These are phyloP conservation scores for Aspergillus tubingensis DNA, from an alignment of 2,329 filamentous ascomycete genomes.

Conservation along the genomic window DNA sequence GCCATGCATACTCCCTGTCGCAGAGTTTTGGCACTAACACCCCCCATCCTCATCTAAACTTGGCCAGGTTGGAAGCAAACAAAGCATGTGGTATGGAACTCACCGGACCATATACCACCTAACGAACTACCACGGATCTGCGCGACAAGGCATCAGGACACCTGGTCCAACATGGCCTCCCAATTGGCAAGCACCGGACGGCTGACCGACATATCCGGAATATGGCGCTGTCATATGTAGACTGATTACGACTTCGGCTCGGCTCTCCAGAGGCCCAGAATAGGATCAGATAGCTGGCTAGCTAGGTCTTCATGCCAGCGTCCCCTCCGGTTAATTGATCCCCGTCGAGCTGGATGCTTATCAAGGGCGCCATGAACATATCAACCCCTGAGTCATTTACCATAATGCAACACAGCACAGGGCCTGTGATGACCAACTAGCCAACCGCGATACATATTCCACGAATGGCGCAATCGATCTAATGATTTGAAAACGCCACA, in stretches of 20 bases:
- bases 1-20: background rate
- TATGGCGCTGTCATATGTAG: background rate
- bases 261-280: background rate
- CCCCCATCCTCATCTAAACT: background rate
- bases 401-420: background rate
- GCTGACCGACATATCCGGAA: background rate
- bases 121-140: background rate
- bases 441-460: background rate
- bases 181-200: background rate
- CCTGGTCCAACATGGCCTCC: background rate
- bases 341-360: background rate
- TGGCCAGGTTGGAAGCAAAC: background rate
- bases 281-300: background rate
- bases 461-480: background rate
- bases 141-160: background rate
- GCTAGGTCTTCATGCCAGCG: background rate
- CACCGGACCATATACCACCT: background rate
- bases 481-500: background rate
- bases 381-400: background rate
- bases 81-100: background rate
- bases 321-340: slow-evolving; percentile 2
- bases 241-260: background rate
- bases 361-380: background rate
- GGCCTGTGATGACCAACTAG: background rate
- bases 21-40: no score